phyloP scores from a whole-genome alignment of 1,284 basidiomycete species.

The Chalciporus sp. region DNA sequence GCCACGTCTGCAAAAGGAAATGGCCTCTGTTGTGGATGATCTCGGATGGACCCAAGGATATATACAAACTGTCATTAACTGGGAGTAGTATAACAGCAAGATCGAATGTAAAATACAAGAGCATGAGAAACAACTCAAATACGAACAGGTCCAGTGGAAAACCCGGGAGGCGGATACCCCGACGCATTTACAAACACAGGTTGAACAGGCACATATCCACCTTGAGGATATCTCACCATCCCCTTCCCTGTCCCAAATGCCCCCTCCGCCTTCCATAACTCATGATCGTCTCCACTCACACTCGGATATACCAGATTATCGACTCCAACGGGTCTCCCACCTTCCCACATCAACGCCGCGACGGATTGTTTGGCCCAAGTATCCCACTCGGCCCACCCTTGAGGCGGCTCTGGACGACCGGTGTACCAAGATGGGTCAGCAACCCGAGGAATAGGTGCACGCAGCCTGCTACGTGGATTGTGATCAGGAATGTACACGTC shows the following conservation, averaged over 20 bases:
- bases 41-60: neutral
- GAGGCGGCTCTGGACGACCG: conserved; percentile 7
- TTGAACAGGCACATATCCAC: conserved; percentile 20
- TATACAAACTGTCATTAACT: neutral
- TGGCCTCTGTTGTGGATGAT: neutral
- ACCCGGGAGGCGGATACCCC: conserved; percentile 14
- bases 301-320: neutral
- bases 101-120: neutral
- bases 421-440: conserved; percentile 32
- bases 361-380: conserved; percentile 28
- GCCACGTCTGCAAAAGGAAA: neutral
- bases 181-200: conserved; percentile 17
- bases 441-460: conserved; percentile 12
- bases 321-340: neutral
- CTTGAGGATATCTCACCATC: conserved; percentile 19
- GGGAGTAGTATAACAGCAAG: neutral
- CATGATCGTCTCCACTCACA: neutral
- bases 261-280: neutral
- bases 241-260: neutral
- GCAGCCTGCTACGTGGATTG: conserved; percentile 19
- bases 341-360: conserved; percentile 10
- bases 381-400: conserved; percentile 27
- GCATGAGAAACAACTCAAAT: neutral
- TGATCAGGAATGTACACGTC: conserved; percentile 24
- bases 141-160: neutral